Conservation (phyloP, 805 yeast species). For the Candida michaelii region DNA sequence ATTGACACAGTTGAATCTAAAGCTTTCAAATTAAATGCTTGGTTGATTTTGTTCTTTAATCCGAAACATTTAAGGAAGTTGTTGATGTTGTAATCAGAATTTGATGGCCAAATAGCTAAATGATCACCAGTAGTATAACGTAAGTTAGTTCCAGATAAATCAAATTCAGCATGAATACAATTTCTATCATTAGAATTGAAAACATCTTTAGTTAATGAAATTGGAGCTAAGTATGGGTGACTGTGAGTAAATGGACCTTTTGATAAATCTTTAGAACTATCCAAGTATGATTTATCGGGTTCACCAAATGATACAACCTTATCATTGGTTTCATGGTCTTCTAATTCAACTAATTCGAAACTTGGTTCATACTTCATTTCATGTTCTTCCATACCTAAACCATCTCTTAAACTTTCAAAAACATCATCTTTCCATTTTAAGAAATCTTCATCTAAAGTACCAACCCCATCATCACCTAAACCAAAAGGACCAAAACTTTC, state of each 20-base stretch:
- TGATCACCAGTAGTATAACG: conserved; percentile 95
- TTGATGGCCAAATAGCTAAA: conserved; percentile 92
- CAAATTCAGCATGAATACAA: conserved; percentile 90
- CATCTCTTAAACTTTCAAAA: conserved; percentile 62
- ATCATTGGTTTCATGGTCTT: conserved; percentile 25
- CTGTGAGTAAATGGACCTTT: conserved; percentile 77
- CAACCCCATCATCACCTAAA: conserved; percentile 93
- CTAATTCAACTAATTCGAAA: conserved; percentile 41
- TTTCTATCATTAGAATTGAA: conserved; percentile 65
- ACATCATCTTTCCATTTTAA: conserved; percentile 86
- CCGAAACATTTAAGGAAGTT: conserved; percentile 65
- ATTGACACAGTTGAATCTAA: conserved; percentile 66
- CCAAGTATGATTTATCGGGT: conserved; percentile 55
- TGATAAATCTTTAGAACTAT: conserved; percentile 31
- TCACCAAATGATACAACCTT: conserved; percentile 66
- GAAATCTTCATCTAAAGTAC: conserved; percentile 93
- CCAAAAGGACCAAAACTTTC: conserved; percentile 74
- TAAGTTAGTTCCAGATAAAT: conserved; percentile 68
- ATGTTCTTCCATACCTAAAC: conserved; percentile 71
- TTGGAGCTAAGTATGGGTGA: conserved; percentile 80
- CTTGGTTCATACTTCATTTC: conserved; percentile 80
- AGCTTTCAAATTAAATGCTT: conserved; percentile 62
- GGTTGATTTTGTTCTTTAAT: conserved; percentile 49
- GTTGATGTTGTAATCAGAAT: conserved; percentile 72
- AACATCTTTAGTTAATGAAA: conserved; percentile 62